Conservation (phyloP, 768 basidiomycete genomes). For the Leccinum aurantiacum region DNA sequence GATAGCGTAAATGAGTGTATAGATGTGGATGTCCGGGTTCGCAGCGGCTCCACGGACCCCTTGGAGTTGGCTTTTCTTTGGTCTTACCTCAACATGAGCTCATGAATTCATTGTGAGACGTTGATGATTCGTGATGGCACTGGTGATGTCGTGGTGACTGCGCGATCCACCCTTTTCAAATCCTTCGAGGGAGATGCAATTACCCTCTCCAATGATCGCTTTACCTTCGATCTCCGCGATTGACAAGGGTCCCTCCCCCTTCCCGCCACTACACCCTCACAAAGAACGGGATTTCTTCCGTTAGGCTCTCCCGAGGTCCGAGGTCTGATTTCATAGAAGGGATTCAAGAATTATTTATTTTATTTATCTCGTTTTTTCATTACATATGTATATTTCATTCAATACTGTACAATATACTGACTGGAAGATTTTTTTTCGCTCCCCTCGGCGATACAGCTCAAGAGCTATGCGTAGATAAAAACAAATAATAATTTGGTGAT, state of each 20-base stretch:
- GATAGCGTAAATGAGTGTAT: slow-evolving; percentile 6
- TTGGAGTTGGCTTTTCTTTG: slow-evolving; percentile 17
- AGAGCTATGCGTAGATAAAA: slow-evolving; percentile 25
- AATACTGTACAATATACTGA: slow-evolving; percentile 14
- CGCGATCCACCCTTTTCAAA: not conserved
- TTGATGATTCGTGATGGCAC: not conserved
- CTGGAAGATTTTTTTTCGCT: not conserved
- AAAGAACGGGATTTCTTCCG: slow-evolving; percentile 27
- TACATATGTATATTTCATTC: not conserved
- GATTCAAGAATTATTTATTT: slow-evolving; percentile 15
- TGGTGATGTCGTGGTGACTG: not conserved
- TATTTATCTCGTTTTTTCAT: not conserved
- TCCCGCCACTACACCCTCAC: slow-evolving; percentile 7
- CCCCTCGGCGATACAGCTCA: slow-evolving; percentile 28
- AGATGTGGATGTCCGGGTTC: not conserved
- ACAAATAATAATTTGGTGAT: slow-evolving; percentile 25
- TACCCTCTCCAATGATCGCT: slow-evolving; percentile 1
- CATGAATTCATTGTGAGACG: not conserved
- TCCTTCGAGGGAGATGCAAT: slow-evolving; percentile 3
- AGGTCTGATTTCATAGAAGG: not conserved
- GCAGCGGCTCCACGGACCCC: slow-evolving; percentile 25
- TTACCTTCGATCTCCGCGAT: slow-evolving; percentile 34
- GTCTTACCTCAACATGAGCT: slow-evolving; percentile 2
- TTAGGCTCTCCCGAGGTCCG: slow-evolving; percentile 21
- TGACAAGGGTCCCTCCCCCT: slow-evolving; percentile 1